Evolutionary conservation across 192 early-diverging fungal species (phyloP).

Genomic region (Entrophospora sp.): DNA sequence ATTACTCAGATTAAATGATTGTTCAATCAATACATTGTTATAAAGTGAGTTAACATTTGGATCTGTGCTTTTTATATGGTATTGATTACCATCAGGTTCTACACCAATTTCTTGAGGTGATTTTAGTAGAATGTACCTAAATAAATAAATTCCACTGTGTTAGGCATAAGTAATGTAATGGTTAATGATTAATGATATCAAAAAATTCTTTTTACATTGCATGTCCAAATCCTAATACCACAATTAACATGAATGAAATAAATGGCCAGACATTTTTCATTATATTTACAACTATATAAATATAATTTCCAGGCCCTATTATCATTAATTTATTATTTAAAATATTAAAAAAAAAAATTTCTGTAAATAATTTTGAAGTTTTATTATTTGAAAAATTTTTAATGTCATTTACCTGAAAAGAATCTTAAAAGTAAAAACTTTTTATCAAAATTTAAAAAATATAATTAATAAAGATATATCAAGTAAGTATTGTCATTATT

Average conservation of each 20-base stretch:
- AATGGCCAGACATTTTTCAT: neutral
- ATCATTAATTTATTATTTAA: neutral
- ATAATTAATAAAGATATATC: neutral
- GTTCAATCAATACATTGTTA: neutral
- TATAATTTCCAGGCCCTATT: neutral
- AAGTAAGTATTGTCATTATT: neutral
- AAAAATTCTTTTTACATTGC: neutral
- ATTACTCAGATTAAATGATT: neutral
- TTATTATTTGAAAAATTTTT: neutral
- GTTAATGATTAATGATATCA: neutral
- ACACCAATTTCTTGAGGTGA: neutral
- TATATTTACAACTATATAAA: neutral
- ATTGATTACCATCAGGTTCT: neutral
- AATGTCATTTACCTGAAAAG: neutral
- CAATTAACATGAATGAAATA: neutral
- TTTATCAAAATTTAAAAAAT: neutral
- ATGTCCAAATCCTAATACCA: neutral
- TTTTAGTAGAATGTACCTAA: neutral
- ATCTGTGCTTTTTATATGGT: neutral
- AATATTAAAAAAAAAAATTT: neutral
- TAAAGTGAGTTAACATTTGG: neutral
- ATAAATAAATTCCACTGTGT: no score
- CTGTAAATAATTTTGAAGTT: neutral
- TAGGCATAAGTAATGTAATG: neutral
- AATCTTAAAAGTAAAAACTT: neutral